These are phyloP conservation scores for Fagopyrum esculentum DNA, from an alignment of 148 eudicot genomes.

Conservation along the genomic window DNA sequence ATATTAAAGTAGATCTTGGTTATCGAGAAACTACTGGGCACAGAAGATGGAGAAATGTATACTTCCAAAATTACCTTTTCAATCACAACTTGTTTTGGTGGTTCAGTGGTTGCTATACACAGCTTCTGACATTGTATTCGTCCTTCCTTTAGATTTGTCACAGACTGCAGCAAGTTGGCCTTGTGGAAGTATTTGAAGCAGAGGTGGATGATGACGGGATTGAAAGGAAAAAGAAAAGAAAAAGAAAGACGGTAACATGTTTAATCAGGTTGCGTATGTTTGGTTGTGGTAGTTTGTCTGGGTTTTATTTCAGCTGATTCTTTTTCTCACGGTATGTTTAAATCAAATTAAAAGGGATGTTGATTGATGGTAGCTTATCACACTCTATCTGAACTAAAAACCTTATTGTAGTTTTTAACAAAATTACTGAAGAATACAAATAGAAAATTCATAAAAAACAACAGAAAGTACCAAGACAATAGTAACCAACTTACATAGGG, in stretches of 20 bases:
- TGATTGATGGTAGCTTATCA: background rate
- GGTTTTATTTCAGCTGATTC: background rate
- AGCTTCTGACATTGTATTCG: slow-evolving; percentile 1
- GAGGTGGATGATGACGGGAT: slow-evolving; percentile 33
- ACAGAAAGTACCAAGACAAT: background rate
- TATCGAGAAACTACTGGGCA: slow-evolving; percentile 64
- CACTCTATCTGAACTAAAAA: background rate
- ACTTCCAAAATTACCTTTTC: background rate
- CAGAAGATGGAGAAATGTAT: slow-evolving; percentile 93
- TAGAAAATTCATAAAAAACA: background rate
- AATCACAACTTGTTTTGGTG: background rate
- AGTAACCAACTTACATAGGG: background rate
- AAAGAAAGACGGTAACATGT: slow-evolving; percentile 26
- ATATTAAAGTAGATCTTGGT: slow-evolving; percentile 81
- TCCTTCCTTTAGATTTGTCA: slow-evolving; percentile 42
- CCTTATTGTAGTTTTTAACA: background rate
- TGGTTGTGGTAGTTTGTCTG: background rate
- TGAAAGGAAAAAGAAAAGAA: slow-evolving; percentile 21
- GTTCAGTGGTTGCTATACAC: background rate
- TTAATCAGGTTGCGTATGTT: background rate
- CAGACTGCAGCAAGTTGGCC: slow-evolving; percentile 72
- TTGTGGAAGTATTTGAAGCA: slow-evolving; percentile 64
- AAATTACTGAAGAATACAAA: background rate
- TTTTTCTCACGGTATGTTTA: background rate
- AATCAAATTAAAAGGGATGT: background rate